These are phyloP conservation scores for Daldinia loculata DNA, from an alignment of 495 filamentous ascomycete genomes.

Conservation along the genomic window DNA sequence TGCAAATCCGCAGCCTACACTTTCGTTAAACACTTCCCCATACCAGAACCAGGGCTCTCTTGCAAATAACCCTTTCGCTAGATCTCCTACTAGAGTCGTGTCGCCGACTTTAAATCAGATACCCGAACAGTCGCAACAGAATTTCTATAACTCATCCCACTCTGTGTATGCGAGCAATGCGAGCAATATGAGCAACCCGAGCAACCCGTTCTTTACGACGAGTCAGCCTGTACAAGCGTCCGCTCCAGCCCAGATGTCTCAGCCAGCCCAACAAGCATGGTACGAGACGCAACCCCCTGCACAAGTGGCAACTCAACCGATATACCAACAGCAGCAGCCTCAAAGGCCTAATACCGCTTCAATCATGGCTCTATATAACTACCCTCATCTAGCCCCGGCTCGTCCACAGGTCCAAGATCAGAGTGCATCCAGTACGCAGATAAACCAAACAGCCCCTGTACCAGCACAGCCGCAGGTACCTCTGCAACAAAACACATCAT, in stretches of 20 bases:
- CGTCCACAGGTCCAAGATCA: conserved; percentile 41
- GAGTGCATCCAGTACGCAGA: conserved; percentile 26
- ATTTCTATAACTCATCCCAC: conserved; percentile 52
- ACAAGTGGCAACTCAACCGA: conserved; percentile 17
- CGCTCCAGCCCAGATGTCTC: conserved; percentile 49
- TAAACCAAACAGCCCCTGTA: conserved; percentile 27
- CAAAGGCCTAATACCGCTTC: conserved; percentile 74
- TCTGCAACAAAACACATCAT: conserved; percentile 21
- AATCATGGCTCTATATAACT: conserved; percentile 88
- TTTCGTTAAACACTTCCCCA: conserved; percentile 53
- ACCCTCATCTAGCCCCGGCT: conserved; percentile 73
- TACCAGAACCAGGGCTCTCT: conserved; percentile 43
- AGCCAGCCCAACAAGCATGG: conserved; percentile 47
- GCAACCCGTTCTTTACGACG: conserved; percentile 64
- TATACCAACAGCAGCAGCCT: conserved; percentile 37
- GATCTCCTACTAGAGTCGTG: conserved; percentile 56
- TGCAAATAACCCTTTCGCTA: conserved; percentile 56
- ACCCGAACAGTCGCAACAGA: conserved; percentile 61
- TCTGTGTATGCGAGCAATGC: conserved; percentile 59
- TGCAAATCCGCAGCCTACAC: conserved; percentile 41
- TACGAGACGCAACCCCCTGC: conserved; percentile 43
- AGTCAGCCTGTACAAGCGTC: conserved; percentile 48
- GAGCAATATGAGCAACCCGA: not conserved
- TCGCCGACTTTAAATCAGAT: conserved; percentile 59
- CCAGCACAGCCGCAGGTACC: conserved; percentile 38